Percentiles rank a stretch among this genome's conserved stretches.
Conservation (phyloP, 345 rosid species). For the Orychophragmus violaceus region DNA sequence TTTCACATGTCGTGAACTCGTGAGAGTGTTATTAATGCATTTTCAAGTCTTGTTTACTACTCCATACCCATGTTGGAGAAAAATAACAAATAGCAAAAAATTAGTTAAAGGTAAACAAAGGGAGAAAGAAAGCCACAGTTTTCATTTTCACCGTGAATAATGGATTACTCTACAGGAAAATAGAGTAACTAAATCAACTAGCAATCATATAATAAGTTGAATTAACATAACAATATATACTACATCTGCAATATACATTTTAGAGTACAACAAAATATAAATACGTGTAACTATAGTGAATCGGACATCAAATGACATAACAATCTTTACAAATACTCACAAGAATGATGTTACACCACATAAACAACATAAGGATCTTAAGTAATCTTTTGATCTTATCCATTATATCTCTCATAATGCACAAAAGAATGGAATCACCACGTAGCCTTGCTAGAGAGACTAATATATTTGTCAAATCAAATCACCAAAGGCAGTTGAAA, state of each 20-base stretch:
- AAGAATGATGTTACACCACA: neutral
- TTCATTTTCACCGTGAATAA: neutral
- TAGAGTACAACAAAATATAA: neutral
- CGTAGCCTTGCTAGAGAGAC: neutral
- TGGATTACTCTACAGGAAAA: neutral
- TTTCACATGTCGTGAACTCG: too few relatives aligned
- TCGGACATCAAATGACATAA: neutral
- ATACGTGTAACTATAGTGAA: neutral
- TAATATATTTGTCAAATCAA: neutral
- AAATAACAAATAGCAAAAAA: neutral
- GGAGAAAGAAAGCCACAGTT: neutral
- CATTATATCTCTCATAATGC: constrained; percentile 8
- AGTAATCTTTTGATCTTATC: constrained; percentile 9
- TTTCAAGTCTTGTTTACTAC: too few relatives aligned
- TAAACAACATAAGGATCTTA: neutral
- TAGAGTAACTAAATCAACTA: neutral
- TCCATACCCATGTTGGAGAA: too few relatives aligned
- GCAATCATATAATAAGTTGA: neutral
- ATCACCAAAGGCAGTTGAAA: constrained; percentile 10
- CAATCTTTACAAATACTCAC: neutral
- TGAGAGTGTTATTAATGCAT: too few relatives aligned
- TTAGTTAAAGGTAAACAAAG: constrained; percentile 11
- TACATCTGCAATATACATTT: neutral
- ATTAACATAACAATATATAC: neutral
- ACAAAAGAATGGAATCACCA: constrained; percentile 8